Conservation (phyloP, 371 early-diverging fungal species). For the Mucor circinelloides region DNA sequence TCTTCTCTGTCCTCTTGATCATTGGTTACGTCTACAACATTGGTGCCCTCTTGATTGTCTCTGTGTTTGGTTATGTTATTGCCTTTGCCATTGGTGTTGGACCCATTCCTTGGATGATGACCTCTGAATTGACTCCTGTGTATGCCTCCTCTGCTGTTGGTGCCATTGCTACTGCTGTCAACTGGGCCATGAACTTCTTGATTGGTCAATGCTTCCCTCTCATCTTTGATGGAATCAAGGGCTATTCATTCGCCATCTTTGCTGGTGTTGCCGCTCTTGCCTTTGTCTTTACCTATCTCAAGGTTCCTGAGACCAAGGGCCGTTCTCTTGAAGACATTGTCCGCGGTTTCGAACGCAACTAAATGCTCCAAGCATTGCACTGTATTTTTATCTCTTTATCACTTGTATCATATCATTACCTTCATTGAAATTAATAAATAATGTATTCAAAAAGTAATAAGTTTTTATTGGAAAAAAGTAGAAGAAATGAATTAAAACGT, state of each 20-base stretch:
- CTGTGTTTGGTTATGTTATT: conserved; percentile 74
- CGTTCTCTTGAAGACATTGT: conserved; percentile 63
- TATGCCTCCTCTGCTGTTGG: conserved; percentile 59
- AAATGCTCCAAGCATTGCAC: not conserved
- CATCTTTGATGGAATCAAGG: conserved; percentile 16
- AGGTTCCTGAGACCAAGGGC: conserved; percentile 81
- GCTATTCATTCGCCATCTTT: conserved; percentile 25
- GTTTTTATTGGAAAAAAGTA: too few species aligned
- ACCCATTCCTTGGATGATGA: conserved; percentile 80
- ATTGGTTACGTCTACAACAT: conserved; percentile 51
- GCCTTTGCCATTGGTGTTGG: conserved; percentile 86
- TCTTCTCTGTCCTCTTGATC: conserved; percentile 59
- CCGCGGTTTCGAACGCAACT: not conserved
- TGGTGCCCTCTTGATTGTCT: conserved; percentile 57
- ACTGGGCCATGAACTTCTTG: conserved; percentile 54
- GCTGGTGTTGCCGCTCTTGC: conserved; percentile 27
- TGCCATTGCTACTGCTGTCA: conserved; percentile 57
- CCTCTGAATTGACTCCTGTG: conserved; percentile 71
- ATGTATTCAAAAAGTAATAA: not conserved
- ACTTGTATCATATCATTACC: not conserved
- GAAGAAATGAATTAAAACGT: too few species aligned
- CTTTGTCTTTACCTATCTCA: conserved; percentile 35
- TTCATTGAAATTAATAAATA: not conserved
- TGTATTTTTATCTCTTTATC: not conserved
- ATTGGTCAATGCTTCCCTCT: conserved; percentile 25